phyloP scores from a whole-genome alignment of 805 yeast genomes.

The Lachancea sp. region DNA sequence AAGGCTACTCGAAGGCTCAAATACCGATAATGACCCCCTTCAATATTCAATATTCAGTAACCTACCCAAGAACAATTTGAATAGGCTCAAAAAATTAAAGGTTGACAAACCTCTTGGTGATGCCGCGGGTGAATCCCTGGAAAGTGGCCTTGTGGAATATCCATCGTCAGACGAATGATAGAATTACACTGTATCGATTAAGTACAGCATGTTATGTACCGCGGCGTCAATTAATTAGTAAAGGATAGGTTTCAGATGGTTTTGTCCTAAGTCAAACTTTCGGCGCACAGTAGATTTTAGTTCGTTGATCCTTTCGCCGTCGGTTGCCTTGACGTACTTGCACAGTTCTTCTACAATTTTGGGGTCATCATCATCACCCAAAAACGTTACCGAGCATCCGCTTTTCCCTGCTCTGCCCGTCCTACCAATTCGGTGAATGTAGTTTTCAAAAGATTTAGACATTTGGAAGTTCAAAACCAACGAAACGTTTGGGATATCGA shows the following conservation, averaged over 20 bases:
- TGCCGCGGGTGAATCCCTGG: not conserved
- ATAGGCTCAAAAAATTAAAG: constrained; percentile 9
- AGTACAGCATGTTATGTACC: not conserved
- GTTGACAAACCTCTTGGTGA: not conserved
- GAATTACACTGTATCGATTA: not conserved
- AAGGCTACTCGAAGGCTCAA: not conserved
- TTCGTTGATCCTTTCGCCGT: constrained; percentile 16
- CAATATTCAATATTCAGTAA: constrained; percentile 4
- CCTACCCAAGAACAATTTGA: constrained; percentile 1
- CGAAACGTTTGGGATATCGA: constrained; percentile 83
- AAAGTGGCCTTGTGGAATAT: constrained; percentile 7
- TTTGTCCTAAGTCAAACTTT: constrained; percentile 16
- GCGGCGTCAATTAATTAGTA: constrained; percentile 6
- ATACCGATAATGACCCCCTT: not conserved
- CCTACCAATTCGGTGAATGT: constrained; percentile 90
- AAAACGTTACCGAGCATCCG: constrained; percentile 72
- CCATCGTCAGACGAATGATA: constrained; percentile 12
- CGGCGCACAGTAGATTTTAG: constrained; percentile 15
- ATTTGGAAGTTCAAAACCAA: constrained; percentile 83
- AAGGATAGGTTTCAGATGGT: constrained; percentile 13
- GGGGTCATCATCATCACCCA: constrained; percentile 50
- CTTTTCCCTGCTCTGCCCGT: constrained; percentile 89
- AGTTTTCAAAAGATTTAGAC: constrained; percentile 71
- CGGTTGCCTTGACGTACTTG: constrained; percentile 35
- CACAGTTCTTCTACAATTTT: constrained; percentile 41